Conservation (phyloP, 2,329 filamentous ascomycete species). For the Onygenales sp. region DNA sequence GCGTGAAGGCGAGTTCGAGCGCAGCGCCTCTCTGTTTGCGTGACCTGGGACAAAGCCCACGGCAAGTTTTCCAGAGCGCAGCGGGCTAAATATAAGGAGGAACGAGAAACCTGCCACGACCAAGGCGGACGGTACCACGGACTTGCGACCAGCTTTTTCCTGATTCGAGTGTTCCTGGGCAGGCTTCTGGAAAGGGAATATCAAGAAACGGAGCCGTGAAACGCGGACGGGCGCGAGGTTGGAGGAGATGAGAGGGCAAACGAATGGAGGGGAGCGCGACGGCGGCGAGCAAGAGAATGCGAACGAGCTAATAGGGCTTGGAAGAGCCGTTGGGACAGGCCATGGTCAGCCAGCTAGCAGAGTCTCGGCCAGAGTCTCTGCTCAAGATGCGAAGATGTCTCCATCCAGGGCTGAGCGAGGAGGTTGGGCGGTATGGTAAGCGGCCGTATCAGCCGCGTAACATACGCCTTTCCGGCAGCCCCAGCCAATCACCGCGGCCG, state of each 20-base stretch:
- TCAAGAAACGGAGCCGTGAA: constrained; percentile 1
- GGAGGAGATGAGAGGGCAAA: neutral
- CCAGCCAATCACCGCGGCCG: too few relatives aligned
- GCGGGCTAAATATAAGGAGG: too few relatives aligned
- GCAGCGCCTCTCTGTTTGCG: neutral
- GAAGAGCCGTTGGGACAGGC: neutral
- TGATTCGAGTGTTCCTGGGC: neutral
- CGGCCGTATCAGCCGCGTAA: too few relatives aligned
- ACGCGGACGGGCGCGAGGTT: neutral
- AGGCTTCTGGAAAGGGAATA: neutral
- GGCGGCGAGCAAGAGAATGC: neutral
- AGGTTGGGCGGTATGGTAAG: too few relatives aligned
- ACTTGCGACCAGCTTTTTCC: neutral
- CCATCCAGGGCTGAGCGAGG: too few relatives aligned
- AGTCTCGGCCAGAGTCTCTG: too few relatives aligned
- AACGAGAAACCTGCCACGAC: neutral
- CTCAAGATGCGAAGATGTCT: too few relatives aligned
- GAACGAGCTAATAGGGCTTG: neutral
- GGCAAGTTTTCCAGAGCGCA: neutral
- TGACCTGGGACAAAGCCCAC: neutral
- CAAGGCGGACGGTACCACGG: neutral
- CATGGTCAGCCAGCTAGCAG: too few relatives aligned
- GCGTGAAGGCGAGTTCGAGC: neutral
- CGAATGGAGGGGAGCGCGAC: neutral
- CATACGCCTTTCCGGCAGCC: too few relatives aligned